Percentiles rank a stretch among this genome's conserved stretches.
Conservation (phyloP, 1,284 basidiomycete species). For the Takashimella koratensis region DNA sequence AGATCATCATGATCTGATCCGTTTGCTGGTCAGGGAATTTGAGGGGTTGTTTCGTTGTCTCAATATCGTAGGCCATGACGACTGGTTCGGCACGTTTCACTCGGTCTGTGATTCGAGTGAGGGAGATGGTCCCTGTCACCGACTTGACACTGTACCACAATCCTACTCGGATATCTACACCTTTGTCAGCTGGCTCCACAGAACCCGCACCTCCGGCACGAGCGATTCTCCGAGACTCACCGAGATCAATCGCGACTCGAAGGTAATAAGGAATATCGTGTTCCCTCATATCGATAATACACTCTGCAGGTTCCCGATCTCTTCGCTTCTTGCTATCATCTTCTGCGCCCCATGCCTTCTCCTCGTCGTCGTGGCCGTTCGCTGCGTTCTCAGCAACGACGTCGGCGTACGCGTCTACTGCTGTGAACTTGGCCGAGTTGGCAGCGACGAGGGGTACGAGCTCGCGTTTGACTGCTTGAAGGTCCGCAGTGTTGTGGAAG, state of each 20-base stretch:
- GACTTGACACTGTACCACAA: slow-evolving; percentile 93
- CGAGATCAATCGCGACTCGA: slow-evolving; percentile 95
- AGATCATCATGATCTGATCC: slow-evolving; percentile 99
- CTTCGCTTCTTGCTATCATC: slow-evolving; percentile 51
- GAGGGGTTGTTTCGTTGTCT: slow-evolving; percentile 95
- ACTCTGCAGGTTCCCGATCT: slow-evolving; percentile 79
- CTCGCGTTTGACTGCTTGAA: slow-evolving; percentile 81
- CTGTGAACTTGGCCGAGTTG: slow-evolving; percentile 89
- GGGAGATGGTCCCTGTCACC: slow-evolving; percentile 71
- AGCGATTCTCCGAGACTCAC: no score
- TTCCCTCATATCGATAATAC: slow-evolving; percentile 90
- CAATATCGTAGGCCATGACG: slow-evolving; percentile 99
- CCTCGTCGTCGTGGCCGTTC: slow-evolving; percentile 52
- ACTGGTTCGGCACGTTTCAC: slow-evolving; percentile 99
- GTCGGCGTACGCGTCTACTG: slow-evolving; percentile 96
- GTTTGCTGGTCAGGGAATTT: slow-evolving; percentile 96
- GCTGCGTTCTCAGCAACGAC: slow-evolving; percentile 70
- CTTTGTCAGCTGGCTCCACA: no score
- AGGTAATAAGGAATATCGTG: slow-evolving; percentile 98
- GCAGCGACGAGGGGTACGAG: slow-evolving; percentile 82
- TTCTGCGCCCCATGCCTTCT: slow-evolving; percentile 57
- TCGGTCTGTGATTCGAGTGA: slow-evolving; percentile 70
- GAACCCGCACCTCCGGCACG: no score
- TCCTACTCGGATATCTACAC: slow-evolving; percentile 82
- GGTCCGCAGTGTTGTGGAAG: slow-evolving; percentile 90